Evolutionary conservation across 1,284 basidiomycete genomes (phyloP), one percentile per base, ranked within the genome.

Genomic region (Schizopora paradoxa): DNA sequence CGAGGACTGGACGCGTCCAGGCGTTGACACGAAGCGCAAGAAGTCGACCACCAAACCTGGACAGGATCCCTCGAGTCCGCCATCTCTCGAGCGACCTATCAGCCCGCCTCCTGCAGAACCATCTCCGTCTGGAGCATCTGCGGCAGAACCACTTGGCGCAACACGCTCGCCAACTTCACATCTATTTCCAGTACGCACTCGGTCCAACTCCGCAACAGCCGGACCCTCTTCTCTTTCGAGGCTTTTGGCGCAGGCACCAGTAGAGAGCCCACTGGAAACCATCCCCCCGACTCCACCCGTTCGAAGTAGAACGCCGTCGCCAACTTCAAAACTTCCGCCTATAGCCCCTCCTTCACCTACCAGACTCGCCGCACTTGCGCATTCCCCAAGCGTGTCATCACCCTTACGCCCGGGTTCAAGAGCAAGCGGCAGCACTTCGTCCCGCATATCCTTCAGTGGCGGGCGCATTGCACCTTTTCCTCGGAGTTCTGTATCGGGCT

Each of bases 1-100:
- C 4, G 93, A 96, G 61, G 89, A 91, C 57, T 93, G 89, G 84
- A 89, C 85, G 2, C 87, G 87, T 55, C 79, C 82, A 2, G 73
- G 70, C 41, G 71, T 34, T 27, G 45, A 70, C 37, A 77, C 76
- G 48, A 84, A 82, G 60, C 77, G 79, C 34, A 71, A 76, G 45
- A 61, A 66, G 23, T 72, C 70, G n/a, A 68, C 69, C 6, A 73
- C 69, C 54, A 82, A 77, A 32, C 31, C 32, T 10, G 43, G 25
- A 19, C 49, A 47, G 28, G 49, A 47, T 38, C 40, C 46, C 42
- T 36, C 48, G 41, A 43, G 52, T 46, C 43, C 54, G 43, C 31
- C 49, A 29, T 41, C 46, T 41, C 37, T 49, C 36, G 45, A 50
- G 41, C 40, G 53, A 37, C 36, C 44, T 43, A 49, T 51, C 45